Percentiles rank a stretch among this genome's conserved stretches.
Conservation (phyloP, 768 basidiomycete genomes). For the Suillus luteus region DNA sequence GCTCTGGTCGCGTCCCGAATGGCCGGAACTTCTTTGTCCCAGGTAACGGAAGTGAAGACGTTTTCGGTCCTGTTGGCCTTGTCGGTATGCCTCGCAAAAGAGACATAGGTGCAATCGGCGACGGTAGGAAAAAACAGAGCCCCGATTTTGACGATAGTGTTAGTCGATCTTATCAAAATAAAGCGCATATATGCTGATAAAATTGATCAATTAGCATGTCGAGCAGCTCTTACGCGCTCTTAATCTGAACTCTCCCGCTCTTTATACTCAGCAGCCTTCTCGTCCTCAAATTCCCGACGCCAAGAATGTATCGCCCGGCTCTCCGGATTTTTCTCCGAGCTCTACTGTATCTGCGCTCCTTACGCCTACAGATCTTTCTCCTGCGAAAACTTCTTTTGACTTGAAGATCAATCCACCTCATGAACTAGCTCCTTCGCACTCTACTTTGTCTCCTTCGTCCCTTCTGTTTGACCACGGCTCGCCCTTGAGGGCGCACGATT, state of each 20-base stretch:
- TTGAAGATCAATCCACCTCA: constrained; percentile 54
- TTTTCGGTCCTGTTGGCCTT: constrained; percentile 59
- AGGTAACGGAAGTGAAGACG: constrained; percentile 51
- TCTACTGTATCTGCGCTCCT: constrained; percentile 71
- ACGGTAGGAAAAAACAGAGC: constrained; percentile 67
- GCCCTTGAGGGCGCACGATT: constrained; percentile 33
- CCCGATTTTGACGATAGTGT: constrained; percentile 55
- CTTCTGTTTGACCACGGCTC: constrained; percentile 49
- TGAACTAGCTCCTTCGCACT: constrained; percentile 39
- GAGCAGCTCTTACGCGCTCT: constrained; percentile 79
- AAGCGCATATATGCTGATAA: constrained; percentile 32
- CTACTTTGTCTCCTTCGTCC: constrained; percentile 37
- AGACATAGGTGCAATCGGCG: constrained; percentile 74
- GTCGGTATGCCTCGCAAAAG: constrained; percentile 42
- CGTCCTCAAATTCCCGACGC: constrained; percentile 47
- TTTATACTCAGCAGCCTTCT: constrained; percentile 45
- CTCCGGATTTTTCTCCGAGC: constrained; percentile 73
- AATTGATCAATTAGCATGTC: constrained; percentile 56
- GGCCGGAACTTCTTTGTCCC: constrained; percentile 24
- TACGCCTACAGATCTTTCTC: constrained; percentile 76
- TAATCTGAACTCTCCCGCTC: constrained; percentile 76
- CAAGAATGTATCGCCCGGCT: constrained; percentile 41
- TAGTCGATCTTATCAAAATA: constrained; percentile 26
- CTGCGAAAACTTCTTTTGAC: constrained; percentile 58
- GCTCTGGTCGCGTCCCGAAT: constrained; percentile 28